Evolutionary conservation across 345 rosid species (phyloP), one percentile per base, ranked within the genome.

Genomic region (Pistacia atlantica): DNA sequence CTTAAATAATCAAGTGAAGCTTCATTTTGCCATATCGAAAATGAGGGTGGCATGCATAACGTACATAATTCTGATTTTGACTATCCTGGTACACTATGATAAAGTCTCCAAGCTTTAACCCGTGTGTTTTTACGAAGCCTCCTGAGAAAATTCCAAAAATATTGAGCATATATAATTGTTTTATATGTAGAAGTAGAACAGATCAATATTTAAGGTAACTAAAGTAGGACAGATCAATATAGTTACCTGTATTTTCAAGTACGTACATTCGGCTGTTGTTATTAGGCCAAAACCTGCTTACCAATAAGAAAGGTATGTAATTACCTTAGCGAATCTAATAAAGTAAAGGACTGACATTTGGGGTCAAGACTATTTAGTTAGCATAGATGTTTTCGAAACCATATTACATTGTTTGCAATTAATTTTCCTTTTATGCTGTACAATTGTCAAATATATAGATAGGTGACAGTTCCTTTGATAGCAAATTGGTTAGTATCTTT

Each of bases 191-290:
- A 25, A 25, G 25, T 25, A 25, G 35, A 51, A 8, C 38, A 45
- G 48, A 17, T 18, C 11, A 18, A 56, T 2, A 25, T 10, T 25
- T 25, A 25, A 25, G 25, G 25, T 25, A 25, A 25, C 25, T 25
- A 25, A 25, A 25, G 25, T 25, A 25, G 35, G 56, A 8, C 38
- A 45, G 48, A 17, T 18, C 11, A 18, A 56, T 2, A 25, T 10
- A 31, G 25, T 35, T 86, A 97, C 99, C 99, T 6, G 98, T 96
- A 65, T 97, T 97, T 83, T 97, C 99, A 11, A 97, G 90, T 49
- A 97, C 98, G 67, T 97, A 94, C 98, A 97, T 97, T 61, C 98
- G 80, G 78, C 99, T 97, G 69, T 90, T 97, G 91, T 97, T 97
- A 72, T 94, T 94, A 22, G 99, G 99, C 98, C 99, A 94, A 81